Percentiles rank a stretch among this genome's conserved stretches.
phyloP scores from a whole-genome alignment of 495 filamentous ascomycete genomes.

The Xylaria curta region DNA sequence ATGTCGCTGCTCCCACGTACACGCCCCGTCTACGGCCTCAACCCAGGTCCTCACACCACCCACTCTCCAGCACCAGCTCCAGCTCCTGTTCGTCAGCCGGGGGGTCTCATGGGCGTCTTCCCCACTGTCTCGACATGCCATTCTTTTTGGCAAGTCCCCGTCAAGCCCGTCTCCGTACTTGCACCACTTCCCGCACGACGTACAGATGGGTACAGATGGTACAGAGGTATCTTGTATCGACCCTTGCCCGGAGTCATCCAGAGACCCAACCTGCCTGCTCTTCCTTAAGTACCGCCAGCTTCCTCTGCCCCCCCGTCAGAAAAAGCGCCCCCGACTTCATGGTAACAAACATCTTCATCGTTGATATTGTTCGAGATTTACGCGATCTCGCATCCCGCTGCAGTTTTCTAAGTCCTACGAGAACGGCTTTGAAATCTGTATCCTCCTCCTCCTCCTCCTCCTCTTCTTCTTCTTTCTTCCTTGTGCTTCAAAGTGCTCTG shows the following conservation, averaged over 20 bases:
- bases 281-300: conserved; percentile 28
- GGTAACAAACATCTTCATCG: conserved; percentile 25
- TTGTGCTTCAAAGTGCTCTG: conserved; percentile 35
- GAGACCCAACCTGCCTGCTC: conserved; percentile 16
- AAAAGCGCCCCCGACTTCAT: conserved; percentile 29
- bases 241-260: conserved; percentile 30
- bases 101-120: conserved; percentile 37
- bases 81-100: conserved; percentile 40
- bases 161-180: conserved; percentile 18
- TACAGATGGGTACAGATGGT: background rate
- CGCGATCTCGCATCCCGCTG: conserved; percentile 33
- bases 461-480: background rate
- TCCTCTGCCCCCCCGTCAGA: conserved; percentile 27
- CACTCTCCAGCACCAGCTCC: conserved; percentile 25
- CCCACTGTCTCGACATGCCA: conserved; percentile 37
- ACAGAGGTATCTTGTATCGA: conserved; percentile 7
- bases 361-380: conserved; percentile 37
- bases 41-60: conserved; percentile 35
- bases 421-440: conserved; percentile 29
- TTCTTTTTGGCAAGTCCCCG: conserved; percentile 24
- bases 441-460: conserved; percentile 1
- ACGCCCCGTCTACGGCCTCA: conserved; percentile 27
- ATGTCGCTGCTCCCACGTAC: conserved; percentile 33
- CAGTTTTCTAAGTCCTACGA: conserved; percentile 30
- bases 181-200: background rate